phyloP scores from a whole-genome alignment of 108 stramenopile genomes.

The Nitzschia putrida region DNA sequence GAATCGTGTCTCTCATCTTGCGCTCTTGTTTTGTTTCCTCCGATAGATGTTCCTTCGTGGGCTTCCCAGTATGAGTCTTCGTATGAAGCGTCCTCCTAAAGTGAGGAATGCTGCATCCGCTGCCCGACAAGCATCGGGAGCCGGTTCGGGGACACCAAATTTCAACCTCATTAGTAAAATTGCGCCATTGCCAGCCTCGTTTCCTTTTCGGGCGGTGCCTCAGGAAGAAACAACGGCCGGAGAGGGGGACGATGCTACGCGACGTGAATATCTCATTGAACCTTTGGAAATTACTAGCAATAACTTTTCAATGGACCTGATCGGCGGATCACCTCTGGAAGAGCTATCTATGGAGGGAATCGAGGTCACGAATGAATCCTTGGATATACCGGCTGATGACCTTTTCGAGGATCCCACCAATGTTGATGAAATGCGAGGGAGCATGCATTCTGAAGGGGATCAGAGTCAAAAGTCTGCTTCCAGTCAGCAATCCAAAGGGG shows the following conservation, averaged over 20 bases:
- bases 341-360: not conserved
- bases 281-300: too few relatives aligned
- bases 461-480: too few relatives aligned
- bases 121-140: conserved; percentile 12
- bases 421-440: too few relatives aligned
- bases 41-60: conserved; percentile 51
- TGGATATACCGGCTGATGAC: too few relatives aligned
- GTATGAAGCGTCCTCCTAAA: conserved; percentile 44
- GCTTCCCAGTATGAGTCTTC: conserved; percentile 27
- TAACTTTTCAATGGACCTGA: too few relatives aligned
- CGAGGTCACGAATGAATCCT: too few relatives aligned
- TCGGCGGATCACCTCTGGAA: not conserved
- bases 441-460: too few relatives aligned
- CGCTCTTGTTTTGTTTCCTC: conserved; percentile 4
- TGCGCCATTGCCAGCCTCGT: conserved; percentile 32
- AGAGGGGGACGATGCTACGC: not conserved
- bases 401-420: too few relatives aligned
- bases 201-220: conserved; percentile 8
- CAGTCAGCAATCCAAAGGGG: too few relatives aligned
- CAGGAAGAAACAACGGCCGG: conserved; percentile 2
- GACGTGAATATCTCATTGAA: too few relatives aligned
- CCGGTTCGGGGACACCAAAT: conserved; percentile 21
- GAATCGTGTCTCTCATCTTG: not conserved
- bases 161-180: conserved; percentile 32
- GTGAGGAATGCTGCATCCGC: conserved; percentile 17